These are phyloP conservation scores for Fraxinus floribunda DNA, from an alignment of 305 asterid species.

Conservation along the genomic window DNA sequence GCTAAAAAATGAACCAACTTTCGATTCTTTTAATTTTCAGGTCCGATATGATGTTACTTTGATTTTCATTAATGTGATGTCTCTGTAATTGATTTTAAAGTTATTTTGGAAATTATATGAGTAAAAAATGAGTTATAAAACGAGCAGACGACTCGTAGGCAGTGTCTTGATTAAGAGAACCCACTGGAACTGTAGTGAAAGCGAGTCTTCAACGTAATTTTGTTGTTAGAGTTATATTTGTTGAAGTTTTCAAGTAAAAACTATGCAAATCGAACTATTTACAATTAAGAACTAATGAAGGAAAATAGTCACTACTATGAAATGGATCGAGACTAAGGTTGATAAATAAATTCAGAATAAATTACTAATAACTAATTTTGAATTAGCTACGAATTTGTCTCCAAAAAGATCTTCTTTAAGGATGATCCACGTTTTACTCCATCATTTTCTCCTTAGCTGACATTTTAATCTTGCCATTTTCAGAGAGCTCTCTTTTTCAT, in stretches of 20 bases:
- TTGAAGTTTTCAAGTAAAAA: background rate
- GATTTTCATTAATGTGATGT: background rate
- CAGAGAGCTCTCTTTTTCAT: background rate
- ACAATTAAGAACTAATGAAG: background rate
- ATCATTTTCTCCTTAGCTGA: slow-evolving; percentile 28
- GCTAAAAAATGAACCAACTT: too few species aligned
- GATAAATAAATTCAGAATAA: too few species aligned
- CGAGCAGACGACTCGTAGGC: too few species aligned
- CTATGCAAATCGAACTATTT: background rate
- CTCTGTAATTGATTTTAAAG: background rate
- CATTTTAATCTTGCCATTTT: background rate
- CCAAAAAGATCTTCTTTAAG: background rate
- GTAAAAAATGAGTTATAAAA: background rate
- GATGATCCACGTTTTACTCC: slow-evolving; percentile 55
- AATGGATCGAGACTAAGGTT: background rate
- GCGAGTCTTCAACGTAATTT: background rate
- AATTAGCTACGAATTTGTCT: background rate
- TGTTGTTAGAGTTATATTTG: too few species aligned
- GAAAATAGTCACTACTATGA: background rate
- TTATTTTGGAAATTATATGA: background rate
- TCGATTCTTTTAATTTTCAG: background rate
- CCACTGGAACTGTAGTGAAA: too few species aligned
- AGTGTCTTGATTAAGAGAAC: too few species aligned
- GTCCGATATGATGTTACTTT: background rate
- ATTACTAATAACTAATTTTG: background rate